These are phyloP conservation scores for Pseudopithomyces chartarum DNA, from an alignment of 2,329 filamentous ascomycete species.

Conservation along the genomic window DNA sequence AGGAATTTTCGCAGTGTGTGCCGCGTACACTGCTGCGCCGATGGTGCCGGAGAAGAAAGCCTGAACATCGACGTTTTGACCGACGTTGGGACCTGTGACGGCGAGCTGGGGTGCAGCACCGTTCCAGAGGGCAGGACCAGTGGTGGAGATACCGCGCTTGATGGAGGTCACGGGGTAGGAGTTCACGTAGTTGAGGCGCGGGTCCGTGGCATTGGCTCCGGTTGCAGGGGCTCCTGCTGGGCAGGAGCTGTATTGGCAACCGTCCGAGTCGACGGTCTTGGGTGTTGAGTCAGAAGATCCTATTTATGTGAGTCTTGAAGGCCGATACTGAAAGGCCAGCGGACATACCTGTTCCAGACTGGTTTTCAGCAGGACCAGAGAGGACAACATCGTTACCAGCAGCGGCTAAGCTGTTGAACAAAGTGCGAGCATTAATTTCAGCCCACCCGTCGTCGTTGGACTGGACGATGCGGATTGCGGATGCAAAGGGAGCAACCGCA, in stretches of 20 bases:
- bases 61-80: constrained; percentile 62
- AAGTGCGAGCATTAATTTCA: constrained; percentile 66
- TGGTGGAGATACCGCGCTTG: constrained; percentile 64
- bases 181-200: constrained; percentile 73
- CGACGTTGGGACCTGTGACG: constrained; percentile 68
- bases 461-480: constrained; percentile 53
- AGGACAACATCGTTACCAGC: constrained; percentile 67
- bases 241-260: constrained; percentile 69
- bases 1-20: constrained; percentile 59
- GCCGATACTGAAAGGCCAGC: neutral
- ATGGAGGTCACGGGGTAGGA: constrained; percentile 70
- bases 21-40: constrained; percentile 67
- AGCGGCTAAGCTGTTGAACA: constrained; percentile 61
- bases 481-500: constrained; percentile 30
- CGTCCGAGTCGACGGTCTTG: constrained; percentile 47
- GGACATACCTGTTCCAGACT: constrained; percentile 63
- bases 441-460: constrained; percentile 78
- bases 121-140: constrained; percentile 61
- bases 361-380: constrained; percentile 68
- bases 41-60: constrained; percentile 69
- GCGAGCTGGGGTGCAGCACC: constrained; percentile 62
- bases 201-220: constrained; percentile 61
- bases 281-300: constrained; percentile 60
- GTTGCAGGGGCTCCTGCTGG: constrained; percentile 59
- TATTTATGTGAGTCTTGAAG: constrained; percentile 31